Evolutionary conservation across 1,284 basidiomycete species (phyloP).

Genomic region (Ceratobasidium sp.): DNA sequence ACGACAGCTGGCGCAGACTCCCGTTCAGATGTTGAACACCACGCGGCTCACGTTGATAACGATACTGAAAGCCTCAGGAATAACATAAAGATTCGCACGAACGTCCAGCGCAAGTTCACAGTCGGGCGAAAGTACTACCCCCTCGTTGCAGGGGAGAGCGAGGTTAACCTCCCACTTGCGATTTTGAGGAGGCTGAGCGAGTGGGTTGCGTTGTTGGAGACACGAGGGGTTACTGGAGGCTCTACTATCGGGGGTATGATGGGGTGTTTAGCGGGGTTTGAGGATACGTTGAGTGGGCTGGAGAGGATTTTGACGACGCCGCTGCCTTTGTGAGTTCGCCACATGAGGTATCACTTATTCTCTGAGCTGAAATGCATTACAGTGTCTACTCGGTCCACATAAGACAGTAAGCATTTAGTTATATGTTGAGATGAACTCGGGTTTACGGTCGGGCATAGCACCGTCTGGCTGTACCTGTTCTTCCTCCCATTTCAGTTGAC

Average conservation of each 20-base stretch:
- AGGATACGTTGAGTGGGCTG: slow-evolving; percentile 64
- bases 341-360: background rate
- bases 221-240: slow-evolving; percentile 64
- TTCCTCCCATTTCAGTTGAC: slow-evolving; percentile 75
- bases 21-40: background rate
- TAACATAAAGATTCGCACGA: background rate
- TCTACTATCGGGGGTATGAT: slow-evolving; percentile 64
- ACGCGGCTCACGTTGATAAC: background rate
- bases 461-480: slow-evolving; percentile 74
- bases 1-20: background rate
- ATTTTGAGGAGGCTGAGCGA: slow-evolving; percentile 65
- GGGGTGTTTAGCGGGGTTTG: slow-evolving; percentile 61
- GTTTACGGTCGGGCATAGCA: slow-evolving; percentile 55
- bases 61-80: slow-evolving; percentile 18
- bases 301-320: slow-evolving; percentile 72
- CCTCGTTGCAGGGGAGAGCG: slow-evolving; percentile 55
- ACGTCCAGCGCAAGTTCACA: slow-evolving; percentile 34
- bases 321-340: slow-evolving; percentile 65
- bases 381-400: slow-evolving; percentile 65
- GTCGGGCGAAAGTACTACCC: slow-evolving; percentile 54
- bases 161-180: slow-evolving; percentile 63
- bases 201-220: slow-evolving; percentile 68
- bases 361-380: slow-evolving; percentile 27
- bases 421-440: slow-evolving; percentile 4
- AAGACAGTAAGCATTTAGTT: slow-evolving; percentile 53